phyloP scores from a whole-genome alignment of 2,329 filamentous ascomycete species.

The Diplodia intermedia region DNA sequence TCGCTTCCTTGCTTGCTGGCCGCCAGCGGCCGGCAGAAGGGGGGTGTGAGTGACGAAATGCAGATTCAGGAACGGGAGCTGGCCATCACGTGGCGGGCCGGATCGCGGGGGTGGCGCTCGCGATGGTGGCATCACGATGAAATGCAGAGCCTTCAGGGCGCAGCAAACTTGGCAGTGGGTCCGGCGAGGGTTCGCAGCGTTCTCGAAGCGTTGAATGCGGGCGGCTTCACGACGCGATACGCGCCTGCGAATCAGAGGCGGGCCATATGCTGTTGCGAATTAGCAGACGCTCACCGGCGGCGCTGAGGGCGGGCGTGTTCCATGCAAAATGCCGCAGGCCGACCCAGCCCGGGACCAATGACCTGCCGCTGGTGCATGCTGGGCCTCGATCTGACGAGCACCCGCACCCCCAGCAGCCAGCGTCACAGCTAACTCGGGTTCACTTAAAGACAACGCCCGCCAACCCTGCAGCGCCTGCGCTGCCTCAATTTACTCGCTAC shows the following conservation, averaged over 20 bases:
- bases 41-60: background rate
- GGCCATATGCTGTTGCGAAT: constrained; percentile 7
- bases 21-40: constrained; percentile 6
- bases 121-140: constrained; percentile 23
- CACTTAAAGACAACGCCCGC: constrained; percentile 29
- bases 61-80: constrained; percentile 18
- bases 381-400: constrained; percentile 28
- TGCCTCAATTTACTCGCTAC: background rate
- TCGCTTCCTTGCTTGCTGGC: constrained; percentile 1
- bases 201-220: constrained; percentile 26
- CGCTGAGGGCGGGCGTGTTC: constrained; percentile 26
- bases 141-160: constrained; percentile 19
- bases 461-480: constrained; percentile 10
- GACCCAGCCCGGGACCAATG: constrained; percentile 1
- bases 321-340: constrained; percentile 27
- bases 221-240: constrained; percentile 15
- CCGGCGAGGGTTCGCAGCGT: constrained; percentile 12
- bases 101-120: constrained; percentile 27
- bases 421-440: constrained; percentile 17
- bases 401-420: constrained; percentile 16
- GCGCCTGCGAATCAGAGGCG: constrained; percentile 25
- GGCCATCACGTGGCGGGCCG: constrained; percentile 21
- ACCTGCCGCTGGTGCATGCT: constrained; percentile 12
- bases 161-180: constrained; percentile 26
- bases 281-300: constrained; percentile 26